Base-by-base conservation (phyloP, 805 yeast genomes). In the Nakazawaea wickerhamii region DNA sequence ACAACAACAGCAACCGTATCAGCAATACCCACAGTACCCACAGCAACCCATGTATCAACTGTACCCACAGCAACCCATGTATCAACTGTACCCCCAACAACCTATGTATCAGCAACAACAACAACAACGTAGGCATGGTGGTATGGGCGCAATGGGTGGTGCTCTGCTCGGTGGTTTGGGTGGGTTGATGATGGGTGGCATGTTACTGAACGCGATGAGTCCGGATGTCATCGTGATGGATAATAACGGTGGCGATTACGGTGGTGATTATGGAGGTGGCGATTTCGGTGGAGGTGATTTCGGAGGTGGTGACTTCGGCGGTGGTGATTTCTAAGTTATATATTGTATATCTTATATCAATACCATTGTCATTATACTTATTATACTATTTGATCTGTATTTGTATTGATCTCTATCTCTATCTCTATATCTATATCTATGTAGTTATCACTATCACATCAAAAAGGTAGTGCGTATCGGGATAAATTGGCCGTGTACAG, bases 101-200 rank as follows among this genome's bases (percentile, higher is more conserved):
- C 27, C 27, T 10, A 25, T 25, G 27, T 25, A 25, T 25, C 34
- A 23, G 41, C 50, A 48, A 28, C 51, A 37, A 26, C 54, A 36
- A 25, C 41, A 41, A 26, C 39, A 38, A 26, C 33, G 46, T 38
- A 28, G 43, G 38, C n/a, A 44, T 30, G 48, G 55, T n/a, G 43
- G 56, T 18, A 46, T 55, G 54, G 59, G 58, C 36, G 51, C 52
- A 49, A 22, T 54, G 40, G 62, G 63, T 4, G 62, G 65, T 38
- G 53, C 56, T n/a, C 65, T 63, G 3, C 48, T 58, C 4, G 66
- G 67, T 36, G 53, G 48, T 11, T 32, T 58, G 21, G 57, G 62
- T 33, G 65, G 62, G 31, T 48, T 55, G 50, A 41, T 34, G 50
- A 21, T 37, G 33, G 15, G 25, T 20, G 34, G 22, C 11, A 4